These are phyloP conservation scores for Eucalyptus pumila DNA, from an alignment of 345 rosid species.

Conservation along the genomic window DNA sequence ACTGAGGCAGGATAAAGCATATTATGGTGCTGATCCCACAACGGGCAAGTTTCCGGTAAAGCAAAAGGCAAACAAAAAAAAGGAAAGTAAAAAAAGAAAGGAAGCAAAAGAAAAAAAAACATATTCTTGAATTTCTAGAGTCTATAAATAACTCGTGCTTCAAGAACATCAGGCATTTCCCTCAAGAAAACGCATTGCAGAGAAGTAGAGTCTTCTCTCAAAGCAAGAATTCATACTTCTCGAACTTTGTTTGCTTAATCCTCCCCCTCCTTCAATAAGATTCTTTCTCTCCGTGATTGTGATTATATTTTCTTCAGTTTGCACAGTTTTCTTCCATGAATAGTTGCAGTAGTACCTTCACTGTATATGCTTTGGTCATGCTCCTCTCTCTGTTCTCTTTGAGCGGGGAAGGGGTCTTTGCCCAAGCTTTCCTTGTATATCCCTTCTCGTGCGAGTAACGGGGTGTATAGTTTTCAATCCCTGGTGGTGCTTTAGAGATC, in stretches of 20 bases:
- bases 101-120: not conserved
- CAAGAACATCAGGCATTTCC: not conserved
- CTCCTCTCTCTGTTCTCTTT: slow-evolving; percentile 7
- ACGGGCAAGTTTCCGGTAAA: not conserved
- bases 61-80: not conserved
- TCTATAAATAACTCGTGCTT: not conserved
- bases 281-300: not conserved
- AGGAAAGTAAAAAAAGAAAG: not conserved
- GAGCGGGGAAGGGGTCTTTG: slow-evolving; percentile 7
- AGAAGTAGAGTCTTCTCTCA: slow-evolving; percentile 7
- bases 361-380: not conserved
- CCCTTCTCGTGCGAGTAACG: slow-evolving; percentile 21
- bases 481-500: not conserved
- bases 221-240: not conserved
- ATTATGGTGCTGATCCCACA: not conserved
- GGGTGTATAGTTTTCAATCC: not conserved
- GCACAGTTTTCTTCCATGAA: not conserved
- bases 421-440: not conserved
- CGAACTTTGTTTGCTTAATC: not conserved
- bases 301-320: not conserved
- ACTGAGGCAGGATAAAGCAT: not conserved
- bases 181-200: not conserved
- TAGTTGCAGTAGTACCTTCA: not conserved
- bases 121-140: not conserved
- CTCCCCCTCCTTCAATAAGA: not conserved